phyloP scores from a whole-genome alignment of 108 stramenopile genomes.

The Cyclotella baltica region DNA sequence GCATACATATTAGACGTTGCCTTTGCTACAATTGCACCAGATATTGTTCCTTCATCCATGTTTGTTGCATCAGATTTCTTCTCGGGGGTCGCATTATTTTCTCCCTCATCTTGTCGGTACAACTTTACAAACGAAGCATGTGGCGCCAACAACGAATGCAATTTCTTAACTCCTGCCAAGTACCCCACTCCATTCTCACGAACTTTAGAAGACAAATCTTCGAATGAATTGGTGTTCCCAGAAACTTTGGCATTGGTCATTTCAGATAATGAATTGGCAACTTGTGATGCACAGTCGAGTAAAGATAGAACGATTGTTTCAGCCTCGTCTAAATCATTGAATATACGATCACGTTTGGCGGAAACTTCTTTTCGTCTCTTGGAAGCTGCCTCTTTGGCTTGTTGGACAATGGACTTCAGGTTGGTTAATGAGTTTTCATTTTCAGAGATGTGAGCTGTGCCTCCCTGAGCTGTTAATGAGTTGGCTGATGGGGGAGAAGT shows the following conservation, averaged over 20 bases:
- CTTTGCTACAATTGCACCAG: conserved; percentile 17
- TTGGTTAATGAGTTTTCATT: conserved; percentile 1
- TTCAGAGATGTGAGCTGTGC: background rate
- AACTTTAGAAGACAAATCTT: conserved; percentile 28
- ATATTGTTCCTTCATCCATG: background rate
- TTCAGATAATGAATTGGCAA: conserved; percentile 27
- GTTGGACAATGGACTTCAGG: conserved; percentile 6
- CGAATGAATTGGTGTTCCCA: conserved; percentile 14
- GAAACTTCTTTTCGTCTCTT: conserved; percentile 15
- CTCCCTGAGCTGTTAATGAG: background rate
- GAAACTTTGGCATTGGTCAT: conserved; percentile 35
- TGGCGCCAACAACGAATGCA: conserved; percentile 48
- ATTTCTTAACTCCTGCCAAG: conserved; percentile 37
- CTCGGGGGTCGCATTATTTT: background rate
- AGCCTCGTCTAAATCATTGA: conserved; percentile 39
- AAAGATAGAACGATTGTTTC: conserved; percentile 45
- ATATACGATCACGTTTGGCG: conserved; percentile 11
- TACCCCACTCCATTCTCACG: conserved; percentile 42
- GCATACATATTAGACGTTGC: conserved; percentile 56
- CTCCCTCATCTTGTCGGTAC: conserved; percentile 24
- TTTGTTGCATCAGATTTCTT: background rate
- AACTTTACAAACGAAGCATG: conserved; percentile 39
- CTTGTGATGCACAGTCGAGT: conserved; percentile 29
- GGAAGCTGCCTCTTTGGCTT: conserved; percentile 23
- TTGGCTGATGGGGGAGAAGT: conserved; percentile 2